These are phyloP conservation scores for Sedum album DNA, from an alignment of 164 flowering plant species.

Conservation along the genomic window DNA sequence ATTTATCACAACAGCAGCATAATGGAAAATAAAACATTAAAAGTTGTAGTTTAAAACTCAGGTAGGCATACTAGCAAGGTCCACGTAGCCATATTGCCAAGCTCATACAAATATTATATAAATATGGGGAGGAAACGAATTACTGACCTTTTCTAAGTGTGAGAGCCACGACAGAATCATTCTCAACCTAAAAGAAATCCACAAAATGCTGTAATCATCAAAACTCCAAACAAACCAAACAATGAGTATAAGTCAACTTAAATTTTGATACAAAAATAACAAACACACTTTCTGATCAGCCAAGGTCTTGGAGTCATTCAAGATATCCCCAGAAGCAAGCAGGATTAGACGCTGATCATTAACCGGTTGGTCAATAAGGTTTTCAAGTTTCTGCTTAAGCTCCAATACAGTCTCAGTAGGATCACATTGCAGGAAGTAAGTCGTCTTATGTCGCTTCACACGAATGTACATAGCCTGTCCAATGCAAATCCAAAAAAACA, in stretches of 20 bases:
- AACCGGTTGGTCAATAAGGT: slow-evolving; percentile 64
- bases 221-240: background rate
- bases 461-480: slow-evolving; percentile 92
- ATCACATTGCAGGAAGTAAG: slow-evolving; percentile 89
- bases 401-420: slow-evolving; percentile 70
- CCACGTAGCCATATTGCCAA: background rate
- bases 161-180: slow-evolving; percentile 90
- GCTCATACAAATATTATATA: background rate
- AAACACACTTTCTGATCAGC: slow-evolving; percentile 78
- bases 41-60: background rate
- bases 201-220: background rate
- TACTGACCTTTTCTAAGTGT: slow-evolving; percentile 73
- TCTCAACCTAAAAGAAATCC: slow-evolving; percentile 71
- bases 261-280: background rate
- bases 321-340: slow-evolving; percentile 38
- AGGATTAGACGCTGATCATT: slow-evolving; percentile 65
- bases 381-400: slow-evolving; percentile 69
- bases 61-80: background rate
- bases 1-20: background rate
- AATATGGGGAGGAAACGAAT: background rate
- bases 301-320: slow-evolving; percentile 79
- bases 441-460: slow-evolving; percentile 77
- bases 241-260: background rate
- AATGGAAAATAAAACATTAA: background rate
- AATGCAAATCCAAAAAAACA: background rate